phyloP scores from a whole-genome alignment of 2,329 filamentous ascomycete genomes.

The Capronia americana region DNA sequence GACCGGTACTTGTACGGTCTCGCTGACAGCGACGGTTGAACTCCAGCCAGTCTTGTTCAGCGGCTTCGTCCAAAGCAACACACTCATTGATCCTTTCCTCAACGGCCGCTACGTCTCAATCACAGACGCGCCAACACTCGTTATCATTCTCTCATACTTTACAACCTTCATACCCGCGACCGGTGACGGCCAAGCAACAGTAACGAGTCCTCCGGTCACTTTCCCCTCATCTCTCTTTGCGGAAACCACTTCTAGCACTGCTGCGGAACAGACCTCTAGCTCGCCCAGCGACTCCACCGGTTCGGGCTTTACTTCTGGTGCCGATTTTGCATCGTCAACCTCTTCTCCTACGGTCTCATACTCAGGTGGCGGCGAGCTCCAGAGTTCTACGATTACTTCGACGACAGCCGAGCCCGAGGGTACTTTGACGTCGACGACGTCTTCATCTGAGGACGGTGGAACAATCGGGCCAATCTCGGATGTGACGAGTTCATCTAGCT shows the following conservation, averaged over 20 bases:
- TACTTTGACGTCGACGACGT: not conserved
- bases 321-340: no score
- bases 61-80: not conserved
- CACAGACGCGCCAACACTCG: not conserved
- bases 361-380: no score
- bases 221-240: not conserved
- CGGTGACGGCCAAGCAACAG: no score
- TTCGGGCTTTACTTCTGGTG: not conserved
- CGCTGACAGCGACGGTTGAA: conserved; percentile 6
- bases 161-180: not conserved
- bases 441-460: not conserved
- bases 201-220: not conserved
- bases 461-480: not conserved
- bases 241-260: not conserved
- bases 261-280: no score
- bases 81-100: conserved; percentile 6
- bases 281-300: not conserved
- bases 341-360: no score
- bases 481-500: not conserved
- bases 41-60: conserved; percentile 21
- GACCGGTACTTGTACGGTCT: conserved; percentile 4
- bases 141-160: not conserved
- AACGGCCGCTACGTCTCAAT: not conserved
- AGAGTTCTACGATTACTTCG: not conserved
- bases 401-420: no score